These are phyloP conservation scores for Porpolomopsis calyptriformis DNA, from an alignment of 768 basidiomycete genomes.

Conservation along the genomic window DNA sequence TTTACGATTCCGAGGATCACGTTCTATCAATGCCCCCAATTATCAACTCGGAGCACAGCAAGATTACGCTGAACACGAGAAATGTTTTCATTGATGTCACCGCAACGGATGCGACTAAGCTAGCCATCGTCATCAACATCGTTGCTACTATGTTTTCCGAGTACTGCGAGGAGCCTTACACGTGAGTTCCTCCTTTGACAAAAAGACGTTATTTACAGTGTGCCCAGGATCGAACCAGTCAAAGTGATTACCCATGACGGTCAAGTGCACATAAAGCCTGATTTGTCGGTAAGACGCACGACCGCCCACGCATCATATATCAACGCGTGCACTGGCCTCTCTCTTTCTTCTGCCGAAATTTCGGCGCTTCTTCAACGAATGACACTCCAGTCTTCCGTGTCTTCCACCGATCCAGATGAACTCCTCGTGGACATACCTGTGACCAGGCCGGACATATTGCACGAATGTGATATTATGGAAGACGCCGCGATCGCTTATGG, in stretches of 20 bases:
- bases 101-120: constrained; percentile 92
- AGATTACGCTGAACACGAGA: constrained; percentile 86
- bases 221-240: constrained; percentile 81
- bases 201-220: constrained; percentile 4
- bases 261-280: constrained; percentile 62
- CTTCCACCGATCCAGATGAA: constrained; percentile 49
- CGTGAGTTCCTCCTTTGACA: constrained; percentile 42
- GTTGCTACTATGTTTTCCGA: constrained; percentile 97
- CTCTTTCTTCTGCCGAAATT: constrained; percentile 54
- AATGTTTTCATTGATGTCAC: constrained; percentile 98
- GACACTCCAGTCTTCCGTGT: constrained; percentile 54
- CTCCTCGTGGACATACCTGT: constrained; percentile 72
- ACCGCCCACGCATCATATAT: constrained; percentile 81
- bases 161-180: constrained; percentile 85
- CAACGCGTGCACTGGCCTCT: constrained; percentile 90
- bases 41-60: constrained; percentile 95
- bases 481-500: constrained; percentile 97
- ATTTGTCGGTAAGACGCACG: constrained; percentile 62
- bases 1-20: constrained; percentile 80
- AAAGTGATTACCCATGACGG: constrained; percentile 76
- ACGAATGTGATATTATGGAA: constrained; percentile 98
- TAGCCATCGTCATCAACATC: constrained; percentile 91
- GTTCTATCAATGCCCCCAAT: constrained; percentile 98
- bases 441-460: constrained; percentile 97
- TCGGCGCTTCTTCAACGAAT: constrained; percentile 71